phyloP scores from a whole-genome alignment of 2,329 filamentous ascomycete species.

The Eurotiales sp. region DNA sequence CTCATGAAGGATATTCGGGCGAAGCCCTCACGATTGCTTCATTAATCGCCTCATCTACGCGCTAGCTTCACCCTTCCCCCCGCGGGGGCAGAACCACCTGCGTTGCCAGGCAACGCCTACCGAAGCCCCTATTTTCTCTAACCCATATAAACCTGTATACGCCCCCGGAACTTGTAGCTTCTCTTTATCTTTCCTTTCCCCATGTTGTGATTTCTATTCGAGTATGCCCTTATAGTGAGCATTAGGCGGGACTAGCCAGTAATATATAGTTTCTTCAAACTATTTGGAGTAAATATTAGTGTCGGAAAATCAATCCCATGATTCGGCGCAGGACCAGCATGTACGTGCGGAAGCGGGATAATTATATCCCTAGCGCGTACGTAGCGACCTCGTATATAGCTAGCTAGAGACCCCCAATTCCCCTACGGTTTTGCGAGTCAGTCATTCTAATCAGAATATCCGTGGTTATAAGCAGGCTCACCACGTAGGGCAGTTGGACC shows the following conservation, averaged over 20 bases:
- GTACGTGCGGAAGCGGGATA: not conserved
- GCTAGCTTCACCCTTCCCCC: too few species aligned
- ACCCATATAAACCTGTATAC: not conserved
- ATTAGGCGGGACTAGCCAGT: not conserved
- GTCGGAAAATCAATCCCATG: not conserved
- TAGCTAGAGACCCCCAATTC: not conserved
- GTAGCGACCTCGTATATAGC: not conserved
- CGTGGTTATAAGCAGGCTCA: conserved; percentile 1
- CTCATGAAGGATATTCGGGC: not conserved
- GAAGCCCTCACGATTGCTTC: not conserved
- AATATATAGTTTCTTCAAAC: too few species aligned
- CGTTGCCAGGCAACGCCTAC: not conserved
- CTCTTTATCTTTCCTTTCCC: not conserved
- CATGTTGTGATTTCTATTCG: not conserved
- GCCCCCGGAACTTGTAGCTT: not conserved
- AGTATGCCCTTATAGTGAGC: not conserved
- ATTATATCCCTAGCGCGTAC: not conserved
- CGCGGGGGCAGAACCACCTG: too few species aligned
- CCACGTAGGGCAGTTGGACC: not conserved
- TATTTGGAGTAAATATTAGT: too few species aligned
- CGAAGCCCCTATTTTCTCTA: not conserved
- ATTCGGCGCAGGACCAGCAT: not conserved
- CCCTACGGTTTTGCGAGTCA: not conserved
- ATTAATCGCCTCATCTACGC: too few species aligned
- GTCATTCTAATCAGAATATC: not conserved